Base-by-base conservation (phyloP, 2,329 filamentous ascomycete genomes). In the Claviceps monticola region DNA sequence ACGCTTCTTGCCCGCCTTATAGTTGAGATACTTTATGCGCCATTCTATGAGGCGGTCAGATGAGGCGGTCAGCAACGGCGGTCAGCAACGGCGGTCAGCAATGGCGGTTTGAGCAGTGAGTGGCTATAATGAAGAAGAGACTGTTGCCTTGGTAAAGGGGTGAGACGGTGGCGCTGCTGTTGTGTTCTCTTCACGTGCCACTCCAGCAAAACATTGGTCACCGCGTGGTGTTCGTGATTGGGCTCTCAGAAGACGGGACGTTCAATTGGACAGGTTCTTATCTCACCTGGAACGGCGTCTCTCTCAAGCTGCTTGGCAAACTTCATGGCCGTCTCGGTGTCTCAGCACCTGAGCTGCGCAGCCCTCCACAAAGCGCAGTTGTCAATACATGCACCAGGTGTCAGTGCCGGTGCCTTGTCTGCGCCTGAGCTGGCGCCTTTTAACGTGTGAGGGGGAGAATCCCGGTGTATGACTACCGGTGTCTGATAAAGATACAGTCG, bases 1-100 rank as follows among this genome's bases (percentile, higher is more conserved):
- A 64, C 89, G 84, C 71, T 96, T 96, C 71, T 97, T 97, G 55
- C 89, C 91, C 52, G 82, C 82, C 76, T 95, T 95, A 75, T 97
- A 97, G 69, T 96, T 82, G 60, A 97, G 78, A 67, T 96, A 97
- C 68, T 95, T 95, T 66, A 83, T 79, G 62, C 86, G 82, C 91
- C 91, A 97, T 79, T 97, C 80, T 83, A 58, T 29, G 14, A 48
- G 23, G n/a, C n/a, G n/a, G n/a, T n/a, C n/a, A n/a, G n/a, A n/a
- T n/a, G n/a, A n/a, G 16, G 16, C 14, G 41, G 54, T 57, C 21
- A 57, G 54, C 34, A 26, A 29, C 19, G 8, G 29, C 26, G 34
- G 6, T 23, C n/a, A n/a, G n/a, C n/a, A n/a, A n/a, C n/a, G 16
- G 16, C 14, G 41, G 54, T 57, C 21, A 57, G 54, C 34, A 26